Base-by-base conservation (phyloP, 148 eudicot genomes). In the Selenicereus undatus region DNA sequence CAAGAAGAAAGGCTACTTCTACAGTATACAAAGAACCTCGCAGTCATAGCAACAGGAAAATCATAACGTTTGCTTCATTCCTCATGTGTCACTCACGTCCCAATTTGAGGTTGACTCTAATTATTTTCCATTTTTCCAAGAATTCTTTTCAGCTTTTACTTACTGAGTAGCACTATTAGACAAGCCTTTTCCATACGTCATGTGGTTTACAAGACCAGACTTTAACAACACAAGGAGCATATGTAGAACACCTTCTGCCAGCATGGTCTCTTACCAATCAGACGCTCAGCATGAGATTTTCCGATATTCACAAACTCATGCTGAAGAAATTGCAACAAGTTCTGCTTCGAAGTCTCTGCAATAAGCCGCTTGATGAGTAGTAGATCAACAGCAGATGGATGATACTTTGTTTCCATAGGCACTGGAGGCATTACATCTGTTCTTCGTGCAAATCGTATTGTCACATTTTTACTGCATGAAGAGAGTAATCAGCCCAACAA, bases 331-430 rank as follows among this genome's bases (percentile, higher is more conserved):
- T 92, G 99, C 83, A 94, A 79, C 84, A 97, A 89, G 79, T 85
- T 88, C 83, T 80, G 93, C 89, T 92, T 97, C 65, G 95, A 89
- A 71, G 97, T 92, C 87, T 97, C 99, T 8, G 93, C 88, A 85
- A 92, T 97, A 72, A 97, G 94, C 80, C 93, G 95, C 85, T 97
- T 97, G 74, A 97, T 97, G 80, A 97, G 95, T 62, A 97, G 92
- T 79, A 97, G 87, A 92, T 97, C 99, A 79, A 97, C 99, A 76
- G 99, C 99, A 77, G 99, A 97, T 52, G 99, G 98, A 90, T 97
- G 99, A 79, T 91, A 92, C 81, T 92, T 97, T 71, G 99, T 97
- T 86, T 97, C 99, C 80, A 90, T 83, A 52, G 99, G 99, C 69
- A 90, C 86, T 36, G 97, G 91, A 78, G 99, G 99, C 99, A 94